A percentile compares a stretch with the other conserved stretches of the same genome.
Conservation (phyloP, 345 rosid genomes). For the Luvunga scandens region DNA sequence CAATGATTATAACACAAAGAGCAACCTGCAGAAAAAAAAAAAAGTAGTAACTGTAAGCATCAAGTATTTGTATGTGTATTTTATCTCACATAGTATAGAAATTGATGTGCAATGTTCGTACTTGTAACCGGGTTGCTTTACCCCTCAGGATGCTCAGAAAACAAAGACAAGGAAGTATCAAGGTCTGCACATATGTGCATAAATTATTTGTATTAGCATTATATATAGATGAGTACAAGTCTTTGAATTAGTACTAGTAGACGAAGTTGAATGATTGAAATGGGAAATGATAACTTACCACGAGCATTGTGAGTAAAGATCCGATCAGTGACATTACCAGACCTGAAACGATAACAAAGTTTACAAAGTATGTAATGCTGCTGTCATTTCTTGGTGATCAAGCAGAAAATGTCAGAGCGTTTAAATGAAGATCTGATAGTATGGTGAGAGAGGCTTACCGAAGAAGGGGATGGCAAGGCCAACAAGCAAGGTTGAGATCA, state of each 20-base stretch:
- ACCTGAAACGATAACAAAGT: slow-evolving; percentile 40
- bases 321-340: slow-evolving; percentile 85
- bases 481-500: slow-evolving; percentile 73
- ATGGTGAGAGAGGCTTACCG: slow-evolving; percentile 36
- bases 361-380: too few relatives aligned
- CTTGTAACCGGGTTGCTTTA: slow-evolving; percentile 60
- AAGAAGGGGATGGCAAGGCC: slow-evolving; percentile 86
- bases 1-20: slow-evolving; percentile 52
- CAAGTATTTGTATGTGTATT: neutral
- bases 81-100: neutral
- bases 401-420: neutral
- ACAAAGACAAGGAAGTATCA: slow-evolving; percentile 92
- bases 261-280: neutral
- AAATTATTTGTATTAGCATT: neutral
- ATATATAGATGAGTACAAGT: too few relatives aligned
- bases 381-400: neutral
- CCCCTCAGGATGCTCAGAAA: slow-evolving; percentile 72
- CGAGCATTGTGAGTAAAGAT: slow-evolving; percentile 88
- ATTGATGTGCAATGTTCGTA: slow-evolving; percentile 8
- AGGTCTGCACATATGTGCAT: slow-evolving; percentile 43
- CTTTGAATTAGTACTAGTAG: too few relatives aligned
- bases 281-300: slow-evolving; percentile 46
- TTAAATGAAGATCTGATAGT: neutral
- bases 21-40: slow-evolving; percentile 34
- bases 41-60: neutral